Conservation (phyloP, 257 asterid genomes). For the Primulina eburnea region DNA sequence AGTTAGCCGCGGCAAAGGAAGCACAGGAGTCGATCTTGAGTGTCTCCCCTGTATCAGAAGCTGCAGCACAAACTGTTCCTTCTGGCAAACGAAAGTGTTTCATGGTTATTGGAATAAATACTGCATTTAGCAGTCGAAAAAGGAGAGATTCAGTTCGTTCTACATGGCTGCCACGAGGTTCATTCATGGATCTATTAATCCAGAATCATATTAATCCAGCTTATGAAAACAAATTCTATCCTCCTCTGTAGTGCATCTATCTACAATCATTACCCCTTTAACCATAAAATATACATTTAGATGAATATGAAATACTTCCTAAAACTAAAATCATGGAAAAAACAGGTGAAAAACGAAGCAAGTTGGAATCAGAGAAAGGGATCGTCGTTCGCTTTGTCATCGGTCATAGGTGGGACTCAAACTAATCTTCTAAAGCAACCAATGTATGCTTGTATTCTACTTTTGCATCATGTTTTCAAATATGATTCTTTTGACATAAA, state of each 20-base stretch:
- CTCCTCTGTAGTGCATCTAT: not conserved
- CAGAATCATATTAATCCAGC: not conserved
- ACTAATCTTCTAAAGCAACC: not conserved
- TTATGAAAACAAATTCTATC: not conserved
- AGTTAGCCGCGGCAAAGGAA: constrained; percentile 78
- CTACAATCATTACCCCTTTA: no score
- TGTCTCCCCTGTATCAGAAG: constrained; percentile 68
- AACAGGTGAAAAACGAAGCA: constrained; percentile 61
- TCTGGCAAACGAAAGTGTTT: constrained; percentile 51
- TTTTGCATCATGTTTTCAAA: not conserved
- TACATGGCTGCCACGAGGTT: constrained; percentile 98
- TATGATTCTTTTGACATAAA: not conserved
- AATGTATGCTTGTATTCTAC: not conserved
- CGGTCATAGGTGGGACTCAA: constrained; percentile 61
- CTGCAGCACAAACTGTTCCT: constrained; percentile 33
- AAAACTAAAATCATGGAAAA: not conserved
- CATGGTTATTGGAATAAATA: constrained; percentile 78
- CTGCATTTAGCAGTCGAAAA: constrained; percentile 92
- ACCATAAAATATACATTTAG: not conserved
- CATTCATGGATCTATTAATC: not conserved
- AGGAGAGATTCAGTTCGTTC: constrained; percentile 86
- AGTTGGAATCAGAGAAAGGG: constrained; percentile 75
- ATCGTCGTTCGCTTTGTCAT: constrained; percentile 76
- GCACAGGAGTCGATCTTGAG: constrained; percentile 66
- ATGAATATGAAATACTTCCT: not conserved